These are phyloP conservation scores for Avena sativa DNA, from an alignment of 176 grass and related monocot genomes.

Conservation along the genomic window DNA sequence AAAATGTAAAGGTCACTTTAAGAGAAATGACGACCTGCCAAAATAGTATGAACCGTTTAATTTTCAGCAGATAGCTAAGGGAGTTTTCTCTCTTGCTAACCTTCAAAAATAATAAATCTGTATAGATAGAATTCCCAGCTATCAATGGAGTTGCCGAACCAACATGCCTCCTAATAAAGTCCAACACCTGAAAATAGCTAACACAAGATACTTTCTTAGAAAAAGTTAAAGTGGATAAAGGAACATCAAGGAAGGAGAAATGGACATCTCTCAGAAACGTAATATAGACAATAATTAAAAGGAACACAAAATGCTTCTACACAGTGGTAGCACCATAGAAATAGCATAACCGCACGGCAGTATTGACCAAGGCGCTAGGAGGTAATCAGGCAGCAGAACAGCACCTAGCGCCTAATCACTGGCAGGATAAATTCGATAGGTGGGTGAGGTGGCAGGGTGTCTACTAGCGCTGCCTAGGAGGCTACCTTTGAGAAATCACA, in stretches of 20 bases:
- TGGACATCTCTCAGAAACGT: conserved; percentile 2
- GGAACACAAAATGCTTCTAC: conserved; percentile 1
- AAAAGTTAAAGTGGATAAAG: conserved; percentile 5
- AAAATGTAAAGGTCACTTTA: neutral
- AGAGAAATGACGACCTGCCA: neutral
- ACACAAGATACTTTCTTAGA: conserved; percentile 4
- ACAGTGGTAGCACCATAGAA: neutral
- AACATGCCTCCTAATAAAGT: conserved; percentile 71
- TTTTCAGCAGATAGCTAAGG: conserved; percentile 17
- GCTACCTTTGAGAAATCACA: neutral
- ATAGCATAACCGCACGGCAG: neutral
- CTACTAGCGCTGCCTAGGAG: neutral
- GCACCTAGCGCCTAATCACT: neutral
- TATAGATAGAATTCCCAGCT: conserved; percentile 79
- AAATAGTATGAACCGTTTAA: conserved; percentile 25
- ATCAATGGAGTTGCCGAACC: conserved; percentile 59
- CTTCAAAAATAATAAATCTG: conserved; percentile 82
- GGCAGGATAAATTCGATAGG: neutral
- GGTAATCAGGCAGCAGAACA: neutral
- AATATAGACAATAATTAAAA: conserved; percentile 16
- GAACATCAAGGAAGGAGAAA: conserved; percentile 17
- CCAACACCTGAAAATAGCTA: conserved; percentile 61
- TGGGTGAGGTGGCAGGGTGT: neutral
- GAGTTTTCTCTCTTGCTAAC: conserved; percentile 42
- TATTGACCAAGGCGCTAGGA: neutral